Conservation (phyloP, 2,329 filamentous ascomycete genomes). For the Sporothrix schenckii region DNA sequence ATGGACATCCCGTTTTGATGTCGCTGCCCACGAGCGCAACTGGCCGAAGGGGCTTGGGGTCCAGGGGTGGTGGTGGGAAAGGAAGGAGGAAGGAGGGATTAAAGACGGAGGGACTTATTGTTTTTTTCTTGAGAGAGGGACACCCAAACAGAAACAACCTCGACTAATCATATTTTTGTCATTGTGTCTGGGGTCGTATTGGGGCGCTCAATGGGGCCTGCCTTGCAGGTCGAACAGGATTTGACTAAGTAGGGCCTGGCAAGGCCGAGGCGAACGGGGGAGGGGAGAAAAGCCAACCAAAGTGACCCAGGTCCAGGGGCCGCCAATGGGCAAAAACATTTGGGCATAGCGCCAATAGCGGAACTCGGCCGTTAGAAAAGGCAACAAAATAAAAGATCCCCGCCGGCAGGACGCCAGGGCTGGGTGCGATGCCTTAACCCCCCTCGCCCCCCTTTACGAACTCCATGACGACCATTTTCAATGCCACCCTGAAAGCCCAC, state of each 20-base stretch:
- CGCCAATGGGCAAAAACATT: not conserved
- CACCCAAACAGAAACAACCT: not conserved
- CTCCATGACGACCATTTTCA: not conserved
- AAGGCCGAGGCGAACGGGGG: not conserved
- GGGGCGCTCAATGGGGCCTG: not conserved
- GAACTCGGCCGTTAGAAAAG: slow-evolving; percentile 20
- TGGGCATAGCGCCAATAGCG: slow-evolving; percentile 17
- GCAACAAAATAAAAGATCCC: not conserved
- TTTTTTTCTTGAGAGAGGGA: not conserved
- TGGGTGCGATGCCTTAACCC: not conserved
- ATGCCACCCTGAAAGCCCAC: not conserved
- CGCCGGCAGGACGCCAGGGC: slow-evolving; percentile 10
- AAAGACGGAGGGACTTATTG: not conserved
- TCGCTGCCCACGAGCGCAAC: slow-evolving; percentile 5
- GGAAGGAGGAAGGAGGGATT: not conserved
- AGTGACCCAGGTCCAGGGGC: not conserved
- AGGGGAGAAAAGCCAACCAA: not conserved
- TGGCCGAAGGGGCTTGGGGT: not conserved
- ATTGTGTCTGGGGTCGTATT: slow-evolving; percentile 11
- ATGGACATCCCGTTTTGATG: not conserved
- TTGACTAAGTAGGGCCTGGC: too few relatives aligned
- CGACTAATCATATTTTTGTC: not conserved
- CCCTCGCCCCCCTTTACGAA: not conserved
- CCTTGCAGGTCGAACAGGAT: not conserved
- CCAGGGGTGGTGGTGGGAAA: slow-evolving; percentile 3